A percentile compares a stretch with the other conserved stretches of the same genome.
Conservation (phyloP, 2,329 filamentous ascomycete species). For the Cordyceps sp. region DNA sequence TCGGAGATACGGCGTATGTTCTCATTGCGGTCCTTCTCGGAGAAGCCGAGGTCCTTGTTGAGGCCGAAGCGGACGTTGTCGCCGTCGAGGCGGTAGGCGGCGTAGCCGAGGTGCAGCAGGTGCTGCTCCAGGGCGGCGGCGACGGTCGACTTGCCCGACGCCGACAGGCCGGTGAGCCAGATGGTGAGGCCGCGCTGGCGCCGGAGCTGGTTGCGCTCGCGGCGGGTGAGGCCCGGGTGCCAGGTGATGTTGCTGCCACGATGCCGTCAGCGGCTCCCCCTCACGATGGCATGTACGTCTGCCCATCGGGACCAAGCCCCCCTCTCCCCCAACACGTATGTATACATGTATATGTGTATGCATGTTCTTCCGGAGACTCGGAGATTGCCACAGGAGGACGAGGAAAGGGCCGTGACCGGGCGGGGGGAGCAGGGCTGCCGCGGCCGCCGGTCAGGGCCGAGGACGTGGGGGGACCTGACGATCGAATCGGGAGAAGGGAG, state of each 20-base stretch:
- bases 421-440: too few species aligned
- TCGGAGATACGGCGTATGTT: constrained; percentile 96
- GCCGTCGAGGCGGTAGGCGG: constrained; percentile 87
- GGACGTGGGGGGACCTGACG: too few species aligned
- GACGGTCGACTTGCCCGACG: constrained; percentile 93
- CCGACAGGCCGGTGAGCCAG: constrained; percentile 95
- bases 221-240: constrained; percentile 66
- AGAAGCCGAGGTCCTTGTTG: constrained; percentile 95
- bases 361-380: too few species aligned
- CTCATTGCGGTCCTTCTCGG: constrained; percentile 83
- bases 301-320: too few species aligned
- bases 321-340: too few species aligned
- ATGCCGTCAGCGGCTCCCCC: too few species aligned
- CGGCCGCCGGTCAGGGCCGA: too few species aligned
- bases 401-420: too few species aligned
- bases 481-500: too few species aligned
- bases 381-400: too few species aligned
- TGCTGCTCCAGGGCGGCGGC: constrained; percentile 95
- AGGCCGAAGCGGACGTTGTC: constrained; percentile 97
- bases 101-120: constrained; percentile 67
- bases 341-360: not conserved
- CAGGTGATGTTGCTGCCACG: constrained; percentile 83
- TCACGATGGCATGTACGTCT: too few species aligned
- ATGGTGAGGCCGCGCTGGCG: constrained; percentile 84
- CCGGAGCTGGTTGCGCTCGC: constrained; percentile 58